A percentile compares a stretch with the other conserved stretches of the same genome.
phyloP scores from a whole-genome alignment of 768 basidiomycete genomes.

The Rhizopogon vulgaris region DNA sequence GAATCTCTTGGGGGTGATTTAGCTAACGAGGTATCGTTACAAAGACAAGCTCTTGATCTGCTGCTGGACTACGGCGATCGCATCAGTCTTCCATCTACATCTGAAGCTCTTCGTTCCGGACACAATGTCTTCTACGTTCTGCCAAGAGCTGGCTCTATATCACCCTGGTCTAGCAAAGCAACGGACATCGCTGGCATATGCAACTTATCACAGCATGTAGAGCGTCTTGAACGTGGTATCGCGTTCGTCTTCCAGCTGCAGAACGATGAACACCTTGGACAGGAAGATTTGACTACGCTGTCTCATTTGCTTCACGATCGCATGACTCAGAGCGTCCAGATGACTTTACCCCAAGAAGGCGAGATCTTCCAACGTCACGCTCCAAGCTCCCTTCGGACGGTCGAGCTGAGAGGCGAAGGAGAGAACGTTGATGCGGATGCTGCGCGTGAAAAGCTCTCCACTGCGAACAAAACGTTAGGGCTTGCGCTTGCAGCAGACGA shows the following conservation, averaged over 20 bases:
- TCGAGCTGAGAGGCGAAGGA: conserved; percentile 46
- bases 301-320: conserved; percentile 83
- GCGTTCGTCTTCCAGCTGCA: conserved; percentile 56
- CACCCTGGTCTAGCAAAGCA: conserved; percentile 99
- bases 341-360: conserved; percentile 50
- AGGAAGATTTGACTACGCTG: conserved; percentile 45
- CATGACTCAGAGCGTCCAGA: conserved; percentile 85
- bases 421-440: conserved; percentile 21
- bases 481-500: conserved; percentile 88
- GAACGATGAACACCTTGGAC: conserved; percentile 33
- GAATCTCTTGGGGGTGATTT: conserved; percentile 42
- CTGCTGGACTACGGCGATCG: conserved; percentile 86
- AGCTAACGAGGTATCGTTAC: conserved; percentile 32
- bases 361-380: conserved; percentile 53
- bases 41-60: conserved; percentile 51
- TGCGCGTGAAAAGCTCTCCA: conserved; percentile 58
- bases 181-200: conserved; percentile 92
- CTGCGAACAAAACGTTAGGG: conserved; percentile 80
- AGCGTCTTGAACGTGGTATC: conserved; percentile 82
- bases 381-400: conserved; percentile 63
- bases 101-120: conserved; percentile 23
- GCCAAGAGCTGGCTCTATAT: conserved; percentile 86
- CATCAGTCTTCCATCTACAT: conserved; percentile 42
- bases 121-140: conserved; percentile 61
- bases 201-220: conserved; percentile 63